phyloP scores from a whole-genome alignment of 345 rosid genomes.

The Gossypium bickii region DNA sequence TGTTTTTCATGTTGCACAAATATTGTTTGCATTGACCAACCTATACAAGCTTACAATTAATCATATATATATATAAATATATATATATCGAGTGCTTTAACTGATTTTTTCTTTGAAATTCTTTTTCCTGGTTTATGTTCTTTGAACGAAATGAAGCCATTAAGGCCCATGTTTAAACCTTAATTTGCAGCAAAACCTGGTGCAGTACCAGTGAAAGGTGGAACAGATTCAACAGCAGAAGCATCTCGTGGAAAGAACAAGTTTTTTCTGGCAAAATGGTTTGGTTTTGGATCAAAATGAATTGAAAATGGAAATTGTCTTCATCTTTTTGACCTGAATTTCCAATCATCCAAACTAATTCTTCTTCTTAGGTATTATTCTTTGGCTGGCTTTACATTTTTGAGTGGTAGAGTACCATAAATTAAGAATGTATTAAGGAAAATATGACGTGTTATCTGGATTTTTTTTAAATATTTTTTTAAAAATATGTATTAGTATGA shows the following conservation, averaged over 20 bases:
- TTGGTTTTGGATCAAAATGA: conserved; percentile 54
- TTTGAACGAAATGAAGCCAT: not conserved
- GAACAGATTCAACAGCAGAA: conserved; percentile 19
- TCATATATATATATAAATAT: not conserved
- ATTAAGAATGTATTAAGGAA: too few species aligned
- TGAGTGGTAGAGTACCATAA: too few species aligned
- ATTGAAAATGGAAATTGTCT: not conserved
- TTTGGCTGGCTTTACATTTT: not conserved
- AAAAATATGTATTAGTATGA: too few species aligned
- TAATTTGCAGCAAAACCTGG: conserved; percentile 37
- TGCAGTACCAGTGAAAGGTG: conserved; percentile 23
- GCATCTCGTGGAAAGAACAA: conserved; percentile 42
- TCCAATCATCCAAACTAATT: not conserved
- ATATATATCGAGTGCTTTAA: too few species aligned
- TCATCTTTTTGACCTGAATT: not conserved
- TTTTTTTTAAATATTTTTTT: too few species aligned
- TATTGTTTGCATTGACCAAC: too few species aligned
- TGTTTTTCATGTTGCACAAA: not conserved
- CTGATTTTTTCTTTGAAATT: not conserved
- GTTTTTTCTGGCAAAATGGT: conserved; percentile 53
- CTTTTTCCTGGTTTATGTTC: not conserved
- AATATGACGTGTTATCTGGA: too few species aligned
- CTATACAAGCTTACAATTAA: not conserved
- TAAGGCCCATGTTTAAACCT: not conserved
- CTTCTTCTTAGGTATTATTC: not conserved